phyloP scores from a whole-genome alignment of 1,139 yeast species.

The Nakaseomyces sp. region DNA sequence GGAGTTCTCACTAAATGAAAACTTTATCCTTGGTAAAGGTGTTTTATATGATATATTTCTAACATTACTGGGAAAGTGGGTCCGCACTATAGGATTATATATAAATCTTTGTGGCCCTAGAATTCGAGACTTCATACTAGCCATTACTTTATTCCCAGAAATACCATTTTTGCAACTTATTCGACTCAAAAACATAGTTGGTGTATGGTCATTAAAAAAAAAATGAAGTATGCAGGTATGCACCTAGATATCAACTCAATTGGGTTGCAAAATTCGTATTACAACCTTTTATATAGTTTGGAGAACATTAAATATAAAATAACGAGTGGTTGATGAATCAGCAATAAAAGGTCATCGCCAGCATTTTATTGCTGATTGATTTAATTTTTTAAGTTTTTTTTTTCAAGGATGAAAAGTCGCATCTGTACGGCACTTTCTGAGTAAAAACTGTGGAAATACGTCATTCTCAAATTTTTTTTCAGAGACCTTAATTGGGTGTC shows the following conservation, averaged over 20 bases:
- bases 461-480: too few relatives aligned
- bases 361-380: too few relatives aligned
- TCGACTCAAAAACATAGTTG: slow-evolving; percentile 3
- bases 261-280: too few relatives aligned
- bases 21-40: not conserved
- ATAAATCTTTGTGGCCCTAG: not conserved
- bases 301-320: too few relatives aligned
- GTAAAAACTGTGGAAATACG: not conserved
- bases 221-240: too few relatives aligned
- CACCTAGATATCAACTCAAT: too few relatives aligned
- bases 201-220: too few relatives aligned
- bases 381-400: too few relatives aligned
- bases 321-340: too few relatives aligned
- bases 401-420: too few relatives aligned
- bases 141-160: not conserved
- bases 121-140: not conserved
- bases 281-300: too few relatives aligned
- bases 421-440: not conserved
- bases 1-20: not conserved
- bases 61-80: not conserved
- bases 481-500: not conserved
- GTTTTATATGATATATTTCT: not conserved
- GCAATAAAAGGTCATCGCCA: too few relatives aligned
- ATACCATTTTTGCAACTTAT: not conserved
- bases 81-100: not conserved